phyloP scores from a whole-genome alignment of 2,329 filamentous ascomycete genomes.

The Tolypocladium inflatum region DNA sequence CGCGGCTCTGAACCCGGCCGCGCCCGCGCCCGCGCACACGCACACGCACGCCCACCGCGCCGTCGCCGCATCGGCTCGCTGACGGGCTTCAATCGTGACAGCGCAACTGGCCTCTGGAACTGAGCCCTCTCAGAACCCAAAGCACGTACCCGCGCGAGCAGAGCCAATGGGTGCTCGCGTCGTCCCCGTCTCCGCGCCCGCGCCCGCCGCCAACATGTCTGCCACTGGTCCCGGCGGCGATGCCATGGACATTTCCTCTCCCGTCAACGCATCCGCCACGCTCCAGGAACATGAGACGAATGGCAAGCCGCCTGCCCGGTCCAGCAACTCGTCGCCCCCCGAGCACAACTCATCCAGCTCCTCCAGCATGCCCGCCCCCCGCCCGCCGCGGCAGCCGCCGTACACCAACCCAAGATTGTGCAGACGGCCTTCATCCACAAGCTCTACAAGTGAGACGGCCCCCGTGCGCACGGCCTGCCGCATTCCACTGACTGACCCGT shows the following conservation, averaged over 20 bases:
- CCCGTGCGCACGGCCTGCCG: neutral
- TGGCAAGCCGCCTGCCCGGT: conserved; percentile 23
- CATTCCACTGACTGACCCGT: neutral
- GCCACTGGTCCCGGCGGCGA: conserved; percentile 48
- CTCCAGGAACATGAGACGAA: conserved; percentile 32
- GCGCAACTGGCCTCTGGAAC: conserved; percentile 44
- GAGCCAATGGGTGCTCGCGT: conserved; percentile 33
- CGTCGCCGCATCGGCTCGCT: conserved; percentile 4
- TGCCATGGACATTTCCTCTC: conserved; percentile 53
- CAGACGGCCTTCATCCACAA: conserved; percentile 99
- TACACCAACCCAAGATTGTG: conserved; percentile 92
- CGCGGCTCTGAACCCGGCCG: neutral
- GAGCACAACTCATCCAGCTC: conserved; percentile 24
- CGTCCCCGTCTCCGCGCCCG: conserved; percentile 47
- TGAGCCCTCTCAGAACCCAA: conserved; percentile 31
- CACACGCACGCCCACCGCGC: neutral
- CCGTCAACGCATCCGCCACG: conserved; percentile 33
- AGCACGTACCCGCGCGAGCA: conserved; percentile 7
- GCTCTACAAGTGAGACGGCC: conserved; percentile 73
- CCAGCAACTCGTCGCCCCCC: conserved; percentile 26
- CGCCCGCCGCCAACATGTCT: conserved; percentile 49
- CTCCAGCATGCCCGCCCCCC: conserved; percentile 41
- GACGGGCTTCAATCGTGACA: conserved; percentile 22
- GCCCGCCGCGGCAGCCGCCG: conserved; percentile 56
- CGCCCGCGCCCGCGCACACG: neutral